phyloP scores from a whole-genome alignment of 208 protist species.

The Leishmania major region DNA sequence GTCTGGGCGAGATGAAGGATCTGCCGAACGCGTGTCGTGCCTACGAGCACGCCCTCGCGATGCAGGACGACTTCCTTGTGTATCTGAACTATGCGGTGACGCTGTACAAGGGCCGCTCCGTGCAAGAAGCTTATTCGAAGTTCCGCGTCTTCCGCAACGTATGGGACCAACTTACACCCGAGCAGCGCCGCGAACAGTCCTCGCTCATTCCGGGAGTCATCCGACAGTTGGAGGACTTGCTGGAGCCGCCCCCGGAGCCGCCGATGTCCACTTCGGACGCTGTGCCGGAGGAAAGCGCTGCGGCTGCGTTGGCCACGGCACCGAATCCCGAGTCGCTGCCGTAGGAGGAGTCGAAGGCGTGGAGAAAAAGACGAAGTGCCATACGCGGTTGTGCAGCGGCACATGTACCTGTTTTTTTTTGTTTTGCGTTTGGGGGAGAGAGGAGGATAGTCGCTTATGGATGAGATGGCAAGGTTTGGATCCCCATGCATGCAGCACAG shows the following conservation, averaged over 20 bases:
- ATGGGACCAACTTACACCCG: constrained; percentile 39
- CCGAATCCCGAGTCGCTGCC: not conserved
- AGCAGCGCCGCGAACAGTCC: constrained; percentile 38
- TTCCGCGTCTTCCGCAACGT: constrained; percentile 48
- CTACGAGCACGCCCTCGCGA: constrained; percentile 90
- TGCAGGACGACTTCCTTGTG: constrained; percentile 86
- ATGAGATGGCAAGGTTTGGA: not conserved
- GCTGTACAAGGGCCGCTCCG: constrained; percentile 61
- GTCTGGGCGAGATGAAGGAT: constrained; percentile 94
- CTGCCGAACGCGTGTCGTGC: constrained; percentile 93
- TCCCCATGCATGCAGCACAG: not conserved
- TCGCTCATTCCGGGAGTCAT: constrained; percentile 32
- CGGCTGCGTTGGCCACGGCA: not conserved
- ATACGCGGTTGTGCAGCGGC: not conserved
- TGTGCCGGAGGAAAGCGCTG: not conserved
- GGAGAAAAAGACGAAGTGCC: not conserved
- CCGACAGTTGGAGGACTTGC: constrained; percentile 23
- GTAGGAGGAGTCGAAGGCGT: not conserved
- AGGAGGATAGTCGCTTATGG: not conserved
- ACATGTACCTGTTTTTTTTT: no score
- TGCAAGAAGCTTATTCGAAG: constrained; percentile 47
- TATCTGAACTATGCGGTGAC: constrained; percentile 94
- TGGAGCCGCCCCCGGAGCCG: constrained; percentile 5
- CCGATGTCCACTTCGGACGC: not conserved
- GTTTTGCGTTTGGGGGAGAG: not conserved